Percentiles rank a stretch among this genome's conserved stretches.
Evolutionary conservation across 495 filamentous ascomycete species (phyloP).

Genomic region (Aspergillus homomorphus): DNA sequence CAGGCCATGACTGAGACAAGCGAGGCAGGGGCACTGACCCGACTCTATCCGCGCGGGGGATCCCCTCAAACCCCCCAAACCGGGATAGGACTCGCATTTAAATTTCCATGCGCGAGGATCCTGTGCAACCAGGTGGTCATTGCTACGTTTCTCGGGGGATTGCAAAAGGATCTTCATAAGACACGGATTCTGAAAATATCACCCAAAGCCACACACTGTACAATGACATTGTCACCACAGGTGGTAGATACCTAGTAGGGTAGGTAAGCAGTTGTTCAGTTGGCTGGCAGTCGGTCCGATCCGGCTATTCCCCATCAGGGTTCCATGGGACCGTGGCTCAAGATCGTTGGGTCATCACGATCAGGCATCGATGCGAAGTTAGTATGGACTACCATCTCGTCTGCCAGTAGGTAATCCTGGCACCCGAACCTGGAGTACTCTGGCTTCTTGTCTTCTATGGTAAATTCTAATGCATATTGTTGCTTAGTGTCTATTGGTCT

Average conservation of each 20-base stretch:
- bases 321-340: constrained; percentile 14
- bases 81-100: constrained; percentile 1
- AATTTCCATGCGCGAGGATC: background rate
- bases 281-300: constrained; percentile 15
- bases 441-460: background rate
- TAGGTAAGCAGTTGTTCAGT: too few species aligned
- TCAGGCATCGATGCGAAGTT: constrained; percentile 17
- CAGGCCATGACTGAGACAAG: background rate
- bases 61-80: background rate
- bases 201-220: background rate
- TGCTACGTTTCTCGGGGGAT: too few species aligned
- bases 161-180: too few species aligned
- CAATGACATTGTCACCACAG: background rate
- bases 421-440: too few species aligned
- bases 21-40: constrained; percentile 3
- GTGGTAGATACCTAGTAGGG: background rate
- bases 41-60: background rate
- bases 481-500: background rate
- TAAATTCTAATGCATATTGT: background rate
- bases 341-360: constrained; percentile 3
- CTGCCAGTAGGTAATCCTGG: too few species aligned
- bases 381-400: background rate
- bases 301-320: constrained; percentile 10
- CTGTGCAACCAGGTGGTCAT: background rate
- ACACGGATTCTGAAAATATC: too few species aligned